Evolutionary conservation across 2,329 filamentous ascomycete genomes (phyloP).

Genomic region (Diaporthe sp.): DNA sequence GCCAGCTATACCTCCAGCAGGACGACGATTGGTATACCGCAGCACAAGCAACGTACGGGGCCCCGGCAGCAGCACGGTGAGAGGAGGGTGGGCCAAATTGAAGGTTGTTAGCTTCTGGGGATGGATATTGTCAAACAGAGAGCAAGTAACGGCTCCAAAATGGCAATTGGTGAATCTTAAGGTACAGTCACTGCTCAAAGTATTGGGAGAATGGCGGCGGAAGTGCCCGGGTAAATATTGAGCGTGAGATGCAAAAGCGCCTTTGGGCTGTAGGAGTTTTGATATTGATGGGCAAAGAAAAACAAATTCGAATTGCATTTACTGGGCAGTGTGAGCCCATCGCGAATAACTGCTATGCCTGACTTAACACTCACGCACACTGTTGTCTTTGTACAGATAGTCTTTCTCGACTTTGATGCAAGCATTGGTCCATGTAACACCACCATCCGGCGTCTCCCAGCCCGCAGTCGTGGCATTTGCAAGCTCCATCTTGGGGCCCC

Average conservation of each 20-base stretch:
- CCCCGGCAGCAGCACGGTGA: not conserved
- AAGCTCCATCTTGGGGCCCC: not conserved
- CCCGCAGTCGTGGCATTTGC: constrained; percentile 10
- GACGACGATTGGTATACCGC: constrained; percentile 25
- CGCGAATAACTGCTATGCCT: fast-evolving
- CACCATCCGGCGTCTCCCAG: not conserved
- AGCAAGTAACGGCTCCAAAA: not conserved
- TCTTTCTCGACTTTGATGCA: not conserved
- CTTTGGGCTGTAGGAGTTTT: not conserved
- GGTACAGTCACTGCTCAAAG: not conserved
- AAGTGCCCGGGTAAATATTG: not conserved
- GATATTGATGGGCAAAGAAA: not conserved
- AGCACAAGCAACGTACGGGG: not conserved
- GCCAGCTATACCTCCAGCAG: constrained; percentile 31
- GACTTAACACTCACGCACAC: not conserved
- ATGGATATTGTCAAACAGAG: not conserved
- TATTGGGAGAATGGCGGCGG: no score
- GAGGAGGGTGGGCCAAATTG: no score
- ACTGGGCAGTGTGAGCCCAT: not conserved
- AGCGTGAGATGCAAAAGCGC: not conserved
- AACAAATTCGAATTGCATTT: not conserved
- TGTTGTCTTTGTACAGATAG: not conserved
- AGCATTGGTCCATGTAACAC: not conserved
- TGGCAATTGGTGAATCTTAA: not conserved
- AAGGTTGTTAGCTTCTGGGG: not conserved